Percentiles rank a stretch among this genome's conserved stretches.
Conservation (phyloP, 805 yeast species). For the Suhomyces canberraensis region DNA sequence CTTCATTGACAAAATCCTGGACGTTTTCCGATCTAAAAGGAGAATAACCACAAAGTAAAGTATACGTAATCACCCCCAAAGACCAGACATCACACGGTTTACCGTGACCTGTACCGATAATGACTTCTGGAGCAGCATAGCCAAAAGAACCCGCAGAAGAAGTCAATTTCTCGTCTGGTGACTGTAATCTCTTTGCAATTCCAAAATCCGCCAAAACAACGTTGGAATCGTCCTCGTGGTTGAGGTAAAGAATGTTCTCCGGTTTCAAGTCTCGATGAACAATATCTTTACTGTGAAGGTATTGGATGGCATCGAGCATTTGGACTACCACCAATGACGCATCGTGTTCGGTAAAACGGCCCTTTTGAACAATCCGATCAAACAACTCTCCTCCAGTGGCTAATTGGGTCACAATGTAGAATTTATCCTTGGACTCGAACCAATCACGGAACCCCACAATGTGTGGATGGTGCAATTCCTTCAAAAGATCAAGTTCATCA, state of each 20-base stretch:
- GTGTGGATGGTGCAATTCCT: conserved; percentile 72
- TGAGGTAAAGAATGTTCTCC: conserved; percentile 78
- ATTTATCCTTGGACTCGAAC: conserved; percentile 91
- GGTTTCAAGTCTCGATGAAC: conserved; percentile 96
- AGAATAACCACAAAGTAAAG: conserved; percentile 85
- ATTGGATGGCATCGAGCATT: conserved; percentile 71
- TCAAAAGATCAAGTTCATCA: conserved; percentile 73
- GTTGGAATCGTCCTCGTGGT: conserved; percentile 52
- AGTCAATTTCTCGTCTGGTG: conserved; percentile 57
- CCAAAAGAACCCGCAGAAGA: conserved; percentile 91
- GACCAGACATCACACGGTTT: conserved; percentile 97
- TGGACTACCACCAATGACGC: conserved; percentile 76
- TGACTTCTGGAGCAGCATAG: conserved; percentile 94
- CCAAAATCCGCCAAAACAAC: conserved; percentile 95
- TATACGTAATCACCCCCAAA: conserved; percentile 87
- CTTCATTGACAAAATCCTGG: conserved; percentile 77
- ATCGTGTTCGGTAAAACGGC: conserved; percentile 84
- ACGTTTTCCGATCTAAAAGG: conserved; percentile 87
- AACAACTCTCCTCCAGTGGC: conserved; percentile 96
- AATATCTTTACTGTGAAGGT: conserved; percentile 71
- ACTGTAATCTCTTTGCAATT: conserved; percentile 73
- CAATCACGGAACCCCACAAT: conserved; percentile 89
- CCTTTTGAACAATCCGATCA: conserved; percentile 76
- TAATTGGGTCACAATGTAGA: conserved; percentile 88
- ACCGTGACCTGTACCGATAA: conserved; percentile 81